Evolutionary conservation across 176 grass and related monocot species (phyloP).

Genomic region (Eragrostis nindensis): DNA sequence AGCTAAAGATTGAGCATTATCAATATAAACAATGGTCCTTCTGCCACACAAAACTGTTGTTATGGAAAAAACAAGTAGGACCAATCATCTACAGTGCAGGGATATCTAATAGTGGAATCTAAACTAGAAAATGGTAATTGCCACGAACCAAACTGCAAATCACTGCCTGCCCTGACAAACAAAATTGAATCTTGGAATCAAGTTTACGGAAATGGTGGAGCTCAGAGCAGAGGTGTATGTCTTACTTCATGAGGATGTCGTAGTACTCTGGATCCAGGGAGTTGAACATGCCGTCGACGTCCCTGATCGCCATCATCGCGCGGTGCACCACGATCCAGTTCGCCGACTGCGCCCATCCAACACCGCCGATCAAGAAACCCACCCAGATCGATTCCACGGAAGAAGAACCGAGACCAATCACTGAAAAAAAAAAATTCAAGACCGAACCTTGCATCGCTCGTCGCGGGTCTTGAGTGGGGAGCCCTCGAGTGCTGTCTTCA

Average conservation of each 20-base stretch:
- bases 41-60: background rate
- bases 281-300: conserved; percentile 88
- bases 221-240: background rate
- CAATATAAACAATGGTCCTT: background rate
- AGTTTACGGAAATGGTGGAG: background rate
- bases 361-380: conserved; percentile 9
- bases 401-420: background rate
- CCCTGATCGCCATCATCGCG: conserved; percentile 97
- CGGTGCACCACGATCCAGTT: conserved; percentile 99
- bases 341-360: conserved; percentile 60
- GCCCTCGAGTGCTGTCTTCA: conserved; percentile 95
- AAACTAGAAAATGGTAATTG: conserved; percentile 18
- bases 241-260: conserved; percentile 99
- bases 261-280: conserved; percentile 95
- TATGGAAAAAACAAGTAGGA: background rate
- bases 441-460: conserved; percentile 89
- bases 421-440: background rate
- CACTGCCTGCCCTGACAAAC: background rate
- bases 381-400: conserved; percentile 5
- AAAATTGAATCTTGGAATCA: conserved; percentile 2
- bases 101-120: background rate
- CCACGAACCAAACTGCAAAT: background rate
- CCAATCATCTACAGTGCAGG: background rate
- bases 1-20: background rate
- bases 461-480: conserved; percentile 91